These are phyloP conservation scores for Fusarium humuli DNA, from an alignment of 2,329 filamentous ascomycete genomes.

Conservation along the genomic window DNA sequence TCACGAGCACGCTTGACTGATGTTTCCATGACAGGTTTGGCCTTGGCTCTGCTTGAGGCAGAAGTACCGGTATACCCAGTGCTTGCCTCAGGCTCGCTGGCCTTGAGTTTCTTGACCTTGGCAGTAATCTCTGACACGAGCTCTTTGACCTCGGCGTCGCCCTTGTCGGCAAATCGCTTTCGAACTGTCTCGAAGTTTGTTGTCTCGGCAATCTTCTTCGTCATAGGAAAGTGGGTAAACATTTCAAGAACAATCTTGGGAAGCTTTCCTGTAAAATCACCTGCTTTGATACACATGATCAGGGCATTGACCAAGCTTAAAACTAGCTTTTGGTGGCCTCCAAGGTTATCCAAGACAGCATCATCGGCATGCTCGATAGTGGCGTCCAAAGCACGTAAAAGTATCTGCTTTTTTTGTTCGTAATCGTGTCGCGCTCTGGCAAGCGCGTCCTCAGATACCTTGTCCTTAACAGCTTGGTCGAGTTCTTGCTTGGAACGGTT, in stretches of 20 bases:
- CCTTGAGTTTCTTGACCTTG: constrained; percentile 58
- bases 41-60: constrained; percentile 54
- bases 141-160: constrained; percentile 72
- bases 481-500: constrained; percentile 60
- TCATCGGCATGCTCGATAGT: constrained; percentile 66
- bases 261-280: constrained; percentile 64
- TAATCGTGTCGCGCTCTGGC: constrained; percentile 56
- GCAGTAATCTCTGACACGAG: constrained; percentile 69
- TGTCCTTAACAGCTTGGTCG: constrained; percentile 58
- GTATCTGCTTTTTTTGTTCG: constrained; percentile 59
- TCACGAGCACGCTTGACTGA: constrained; percentile 54
- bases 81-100: constrained; percentile 50
- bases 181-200: constrained; percentile 75
- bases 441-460: constrained; percentile 52
- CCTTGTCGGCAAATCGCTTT: constrained; percentile 72
- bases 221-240: constrained; percentile 71
- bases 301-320: constrained; percentile 65
- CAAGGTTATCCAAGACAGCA: constrained; percentile 67
- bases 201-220: constrained; percentile 70
- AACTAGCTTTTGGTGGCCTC: constrained; percentile 67
- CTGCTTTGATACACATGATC: constrained; percentile 64
- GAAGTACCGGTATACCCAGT: constrained; percentile 56
- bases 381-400: constrained; percentile 65
- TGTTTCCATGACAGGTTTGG: constrained; percentile 49
- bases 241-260: constrained; percentile 69